Evolutionary conservation across 2,329 filamentous ascomycete species (phyloP).

Genomic region (Waltergamsia citrina): DNA sequence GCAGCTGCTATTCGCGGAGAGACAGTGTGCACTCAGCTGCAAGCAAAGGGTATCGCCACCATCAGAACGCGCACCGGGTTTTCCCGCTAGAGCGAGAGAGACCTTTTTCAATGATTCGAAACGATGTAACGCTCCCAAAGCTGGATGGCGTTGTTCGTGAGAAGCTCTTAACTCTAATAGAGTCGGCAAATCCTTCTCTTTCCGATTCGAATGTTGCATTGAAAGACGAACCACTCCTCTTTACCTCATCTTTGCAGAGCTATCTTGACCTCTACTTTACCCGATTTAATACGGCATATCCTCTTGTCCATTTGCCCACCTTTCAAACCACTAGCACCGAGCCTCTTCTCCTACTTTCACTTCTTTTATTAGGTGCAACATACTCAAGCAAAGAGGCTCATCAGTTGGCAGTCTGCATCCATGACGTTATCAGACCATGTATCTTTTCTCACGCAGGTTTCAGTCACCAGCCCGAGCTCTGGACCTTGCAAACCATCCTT

Average conservation of each 20-base stretch:
- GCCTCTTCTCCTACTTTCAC: slow-evolving; percentile 40
- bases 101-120: slow-evolving; percentile 14
- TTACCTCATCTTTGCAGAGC: slow-evolving; percentile 37
- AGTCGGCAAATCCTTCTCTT: slow-evolving; percentile 34
- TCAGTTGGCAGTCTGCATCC: slow-evolving; percentile 50
- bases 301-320: slow-evolving; percentile 47
- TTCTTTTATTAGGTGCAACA: slow-evolving; percentile 51
- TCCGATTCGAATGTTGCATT: slow-evolving; percentile 35
- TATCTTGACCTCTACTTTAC: slow-evolving; percentile 52
- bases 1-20: too few species aligned
- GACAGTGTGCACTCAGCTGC: too few species aligned
- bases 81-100: slow-evolving; percentile 9
- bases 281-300: slow-evolving; percentile 51
- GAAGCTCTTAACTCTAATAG: slow-evolving; percentile 38
- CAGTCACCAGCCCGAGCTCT: slow-evolving; percentile 47
- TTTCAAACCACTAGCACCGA: slow-evolving; percentile 41
- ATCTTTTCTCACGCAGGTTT: slow-evolving; percentile 51
- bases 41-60: too few species aligned
- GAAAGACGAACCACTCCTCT: slow-evolving; percentile 40
- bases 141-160: slow-evolving; percentile 30
- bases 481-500: slow-evolving; percentile 52
- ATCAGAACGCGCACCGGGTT: too few species aligned
- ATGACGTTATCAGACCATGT: slow-evolving; percentile 47
- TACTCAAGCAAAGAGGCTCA: slow-evolving; percentile 50
- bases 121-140: slow-evolving; percentile 10